Base-by-base conservation (phyloP, 495 filamentous ascomycete genomes). In the Immersiella caudata region DNA sequence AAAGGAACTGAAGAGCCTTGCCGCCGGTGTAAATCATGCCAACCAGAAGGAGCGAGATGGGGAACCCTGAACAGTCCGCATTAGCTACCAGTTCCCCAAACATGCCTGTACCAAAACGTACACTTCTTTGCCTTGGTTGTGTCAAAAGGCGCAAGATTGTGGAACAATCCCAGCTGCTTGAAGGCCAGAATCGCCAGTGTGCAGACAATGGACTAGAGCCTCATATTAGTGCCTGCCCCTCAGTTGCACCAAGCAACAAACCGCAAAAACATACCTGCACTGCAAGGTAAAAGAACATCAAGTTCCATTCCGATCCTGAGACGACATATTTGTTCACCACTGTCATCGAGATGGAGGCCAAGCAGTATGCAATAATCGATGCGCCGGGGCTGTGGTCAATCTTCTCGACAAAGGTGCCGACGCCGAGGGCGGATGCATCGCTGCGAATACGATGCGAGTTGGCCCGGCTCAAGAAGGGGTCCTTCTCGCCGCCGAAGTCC, bases 21-120 rank as follows among this genome's bases (percentile, higher is more conserved):
- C 92, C 93, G 75, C 91, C 88, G 57, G 95, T 98, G 84, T 98
- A 99, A 80, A 98, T 99, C 94, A 97, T 99, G 71, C 93, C 93
- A 77, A 99, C 96, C 67, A 99, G 89, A 64, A 97, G 89, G 52
- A 98, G 83, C 56, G 96, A 97, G 75, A 99, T 93, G 51, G 95
- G 95, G 78, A 99, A 99, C 95, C 94, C 93, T 97, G 73, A 29
- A 62, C 46, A 33, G 59, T 55, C 7, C 64, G 7, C 66, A 70
- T 79, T 69, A 79, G 74, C 61, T 52, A 70, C 18, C 24, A 69
- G 26, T 36, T 51, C 7, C 12, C n/a, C 18, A 2, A 35, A 14
- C n/a, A 8, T 2, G 60, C 25, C 6, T 5, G 14, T 9, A 35
- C 2, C 8, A 59, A 6, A 27, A 72, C 90, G 56, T 81, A 96